phyloP scores from a whole-genome alignment of 768 basidiomycete species.

The Imleria badia region DNA sequence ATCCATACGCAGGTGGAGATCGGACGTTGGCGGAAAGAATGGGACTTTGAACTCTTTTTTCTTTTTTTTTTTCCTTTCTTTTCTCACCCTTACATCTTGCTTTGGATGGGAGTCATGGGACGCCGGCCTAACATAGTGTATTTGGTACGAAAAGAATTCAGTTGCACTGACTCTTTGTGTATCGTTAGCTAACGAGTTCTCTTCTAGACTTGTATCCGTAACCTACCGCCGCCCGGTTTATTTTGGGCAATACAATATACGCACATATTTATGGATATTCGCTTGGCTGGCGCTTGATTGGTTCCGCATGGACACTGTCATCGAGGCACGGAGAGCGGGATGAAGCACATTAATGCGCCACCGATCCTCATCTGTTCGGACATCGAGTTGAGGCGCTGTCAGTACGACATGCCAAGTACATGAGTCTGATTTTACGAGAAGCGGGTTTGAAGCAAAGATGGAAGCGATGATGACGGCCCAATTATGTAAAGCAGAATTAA shows the following conservation, averaged over 20 bases:
- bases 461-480: neutral
- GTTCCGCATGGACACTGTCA: too few species aligned
- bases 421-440: neutral
- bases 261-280: constrained; percentile 28
- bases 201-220: constrained; percentile 37
- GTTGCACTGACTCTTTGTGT: constrained; percentile 17
- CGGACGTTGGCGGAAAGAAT: constrained; percentile 86
- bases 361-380: too few species aligned
- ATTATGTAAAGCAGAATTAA: constrained; percentile 9
- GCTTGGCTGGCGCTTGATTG: too few species aligned
- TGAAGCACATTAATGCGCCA: too few species aligned
- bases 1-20: constrained; percentile 44
- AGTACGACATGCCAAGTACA: neutral
- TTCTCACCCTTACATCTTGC: constrained; percentile 19
- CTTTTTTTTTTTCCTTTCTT: constrained; percentile 16
- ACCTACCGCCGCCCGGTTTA: constrained; percentile 17
- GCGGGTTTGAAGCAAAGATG: neutral
- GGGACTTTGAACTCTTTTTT: constrained; percentile 55
- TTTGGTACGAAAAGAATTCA: constrained; percentile 32
- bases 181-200: constrained; percentile 30
- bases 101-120: constrained; percentile 26
- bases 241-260: constrained; percentile 22
- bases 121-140: constrained; percentile 33
- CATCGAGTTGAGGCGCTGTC: neutral
- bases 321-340: too few species aligned